Evolutionary conservation across 163 green algal genomes (phyloP).

Genomic region (Chlamydomonas reinhardtii): DNA sequence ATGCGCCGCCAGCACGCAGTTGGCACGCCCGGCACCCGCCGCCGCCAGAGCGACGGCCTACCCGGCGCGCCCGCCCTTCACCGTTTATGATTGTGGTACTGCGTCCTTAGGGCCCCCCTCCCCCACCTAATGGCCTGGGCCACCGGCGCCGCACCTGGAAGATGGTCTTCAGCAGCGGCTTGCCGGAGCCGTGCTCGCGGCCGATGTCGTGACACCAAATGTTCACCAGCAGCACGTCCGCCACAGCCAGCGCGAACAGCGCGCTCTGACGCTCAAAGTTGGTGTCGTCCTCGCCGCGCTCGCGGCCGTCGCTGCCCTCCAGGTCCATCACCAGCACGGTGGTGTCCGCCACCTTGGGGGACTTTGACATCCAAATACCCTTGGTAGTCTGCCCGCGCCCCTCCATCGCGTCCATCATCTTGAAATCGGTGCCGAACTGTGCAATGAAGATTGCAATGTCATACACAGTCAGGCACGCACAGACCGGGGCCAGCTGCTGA

Average conservation of each 20-base stretch:
- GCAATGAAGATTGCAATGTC: not conserved
- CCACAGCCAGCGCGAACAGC: slow-evolving; percentile 96
- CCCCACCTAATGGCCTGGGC: too few species aligned
- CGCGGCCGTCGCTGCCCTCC: slow-evolving; percentile 95
- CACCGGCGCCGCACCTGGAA: slow-evolving; percentile 86
- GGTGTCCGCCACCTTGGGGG: slow-evolving; percentile 76
- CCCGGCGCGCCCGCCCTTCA: too few species aligned
- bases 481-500: too few species aligned
- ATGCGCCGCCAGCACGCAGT: too few species aligned
- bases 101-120: too few species aligned
- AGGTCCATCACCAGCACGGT: slow-evolving; percentile 95
- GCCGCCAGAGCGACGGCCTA: too few species aligned
- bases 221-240: slow-evolving; percentile 98
- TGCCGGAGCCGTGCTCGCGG: slow-evolving; percentile 93
- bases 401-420: slow-evolving; percentile 94
- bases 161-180: slow-evolving; percentile 98
- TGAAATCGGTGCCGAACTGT: slow-evolving; percentile 95
- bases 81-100: too few species aligned
- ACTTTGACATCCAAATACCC: slow-evolving; percentile 90
- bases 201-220: slow-evolving; percentile 99
- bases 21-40: too few species aligned
- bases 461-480: too few species aligned
- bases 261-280: slow-evolving; percentile 97
- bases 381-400: slow-evolving; percentile 93
- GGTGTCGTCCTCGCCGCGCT: slow-evolving; percentile 98